phyloP scores from a whole-genome alignment of 2,329 filamentous ascomycete genomes.

The Albifimbria verrucaria region DNA sequence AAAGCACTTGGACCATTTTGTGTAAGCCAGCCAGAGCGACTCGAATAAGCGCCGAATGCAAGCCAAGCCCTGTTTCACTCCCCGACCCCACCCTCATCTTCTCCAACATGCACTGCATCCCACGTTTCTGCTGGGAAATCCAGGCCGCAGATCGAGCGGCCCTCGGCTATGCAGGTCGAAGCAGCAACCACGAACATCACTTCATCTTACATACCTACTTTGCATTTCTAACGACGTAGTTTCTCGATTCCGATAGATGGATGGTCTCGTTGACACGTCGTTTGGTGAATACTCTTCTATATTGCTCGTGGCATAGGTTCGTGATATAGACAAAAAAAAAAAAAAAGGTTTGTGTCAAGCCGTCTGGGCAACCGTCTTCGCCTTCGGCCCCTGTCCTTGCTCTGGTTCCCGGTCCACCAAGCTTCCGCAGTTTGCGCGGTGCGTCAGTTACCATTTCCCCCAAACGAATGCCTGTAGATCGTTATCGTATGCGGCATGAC shows the following conservation, averaged over 20 bases:
- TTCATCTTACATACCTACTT: neutral
- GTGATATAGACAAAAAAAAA: neutral
- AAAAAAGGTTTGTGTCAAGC: too few relatives aligned
- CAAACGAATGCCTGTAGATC: neutral
- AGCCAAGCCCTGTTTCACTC: slow-evolving; percentile 23
- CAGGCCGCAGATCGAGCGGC: slow-evolving; percentile 32
- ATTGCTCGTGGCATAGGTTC: neutral
- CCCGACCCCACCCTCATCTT: slow-evolving; percentile 16
- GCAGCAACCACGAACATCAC: slow-evolving; percentile 9
- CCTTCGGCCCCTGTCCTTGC: neutral
- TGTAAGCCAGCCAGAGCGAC: slow-evolving; percentile 12
- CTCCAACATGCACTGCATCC: slow-evolving; percentile 1
- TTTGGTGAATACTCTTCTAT: neutral
- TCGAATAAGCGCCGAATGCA: slow-evolving; percentile 24
- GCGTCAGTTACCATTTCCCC: neutral
- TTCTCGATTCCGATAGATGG: neutral
- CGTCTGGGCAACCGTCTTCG: neutral
- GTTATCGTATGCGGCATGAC: neutral
- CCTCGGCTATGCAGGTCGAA: slow-evolving; percentile 37
- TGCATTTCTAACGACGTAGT: neutral
- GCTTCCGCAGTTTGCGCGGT: neutral
- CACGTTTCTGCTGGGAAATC: slow-evolving; percentile 26
- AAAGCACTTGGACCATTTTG: slow-evolving; percentile 12
- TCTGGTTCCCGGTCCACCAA: neutral
- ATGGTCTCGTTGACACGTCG: neutral